Conservation (phyloP, 1,284 basidiomycete genomes). For the Xerocomus amazonicus region DNA sequence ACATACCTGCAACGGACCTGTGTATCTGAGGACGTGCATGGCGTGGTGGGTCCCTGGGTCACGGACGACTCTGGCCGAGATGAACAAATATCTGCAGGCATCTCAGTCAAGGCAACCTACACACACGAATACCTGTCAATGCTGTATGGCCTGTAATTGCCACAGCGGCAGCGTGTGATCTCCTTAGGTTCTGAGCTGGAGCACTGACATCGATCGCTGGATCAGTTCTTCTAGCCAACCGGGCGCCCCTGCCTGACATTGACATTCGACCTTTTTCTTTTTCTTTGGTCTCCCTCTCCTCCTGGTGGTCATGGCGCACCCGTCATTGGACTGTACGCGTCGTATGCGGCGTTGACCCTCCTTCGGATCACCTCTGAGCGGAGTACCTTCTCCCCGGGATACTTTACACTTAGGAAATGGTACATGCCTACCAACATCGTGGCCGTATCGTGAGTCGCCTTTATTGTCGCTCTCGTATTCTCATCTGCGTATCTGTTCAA, state of each 20-base stretch:
- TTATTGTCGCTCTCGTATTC: constrained; percentile 61
- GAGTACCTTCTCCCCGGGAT: constrained; percentile 52
- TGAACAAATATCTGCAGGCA: too few relatives aligned
- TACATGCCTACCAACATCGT: constrained; percentile 54
- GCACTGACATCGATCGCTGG: constrained; percentile 65
- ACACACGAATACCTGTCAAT: constrained; percentile 65
- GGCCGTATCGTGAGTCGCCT: constrained; percentile 63
- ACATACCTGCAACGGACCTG: too few relatives aligned
- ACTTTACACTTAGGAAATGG: constrained; percentile 60
- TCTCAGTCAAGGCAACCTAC: too few relatives aligned
- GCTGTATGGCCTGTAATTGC: constrained; percentile 74
- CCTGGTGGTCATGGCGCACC: constrained; percentile 49
- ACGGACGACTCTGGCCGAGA: too few relatives aligned
- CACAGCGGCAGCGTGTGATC: constrained; percentile 53
- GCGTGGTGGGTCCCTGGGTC: too few relatives aligned
- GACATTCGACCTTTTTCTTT: neutral
- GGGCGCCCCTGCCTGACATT: neutral
- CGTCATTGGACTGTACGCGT: constrained; percentile 67
- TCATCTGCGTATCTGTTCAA: constrained; percentile 49
- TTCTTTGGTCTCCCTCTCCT: too few relatives aligned
- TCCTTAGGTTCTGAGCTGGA: constrained; percentile 61
- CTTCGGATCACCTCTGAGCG: constrained; percentile 67
- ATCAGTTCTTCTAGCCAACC: constrained; percentile 37
- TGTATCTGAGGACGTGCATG: too few relatives aligned
- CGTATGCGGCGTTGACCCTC: constrained; percentile 63